phyloP scores from a whole-genome alignment of 1,284 basidiomycete species.

The Abortiporus biennis region DNA sequence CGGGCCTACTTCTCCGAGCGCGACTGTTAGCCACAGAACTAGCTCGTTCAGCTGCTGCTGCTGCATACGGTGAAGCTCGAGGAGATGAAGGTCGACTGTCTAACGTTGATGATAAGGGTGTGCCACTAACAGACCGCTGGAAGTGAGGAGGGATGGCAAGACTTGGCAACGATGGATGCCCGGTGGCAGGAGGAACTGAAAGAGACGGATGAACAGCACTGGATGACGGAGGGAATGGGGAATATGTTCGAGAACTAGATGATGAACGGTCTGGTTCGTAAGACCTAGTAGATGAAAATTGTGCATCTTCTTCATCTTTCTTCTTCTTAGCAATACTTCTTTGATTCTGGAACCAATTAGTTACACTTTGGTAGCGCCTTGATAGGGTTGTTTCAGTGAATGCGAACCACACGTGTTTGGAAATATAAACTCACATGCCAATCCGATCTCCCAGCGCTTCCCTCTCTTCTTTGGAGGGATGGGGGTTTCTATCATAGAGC shows the following conservation, averaged over 20 bases:
- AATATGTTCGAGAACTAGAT: conserved; percentile 34
- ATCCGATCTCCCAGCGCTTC: conserved; percentile 57
- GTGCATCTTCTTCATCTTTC: conserved; percentile 38
- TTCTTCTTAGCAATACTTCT: conserved; percentile 67
- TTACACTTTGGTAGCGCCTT: conserved; percentile 72
- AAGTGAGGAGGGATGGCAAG: conserved; percentile 11
- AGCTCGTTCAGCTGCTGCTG: conserved; percentile 20
- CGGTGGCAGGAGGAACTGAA: conserved; percentile 22
- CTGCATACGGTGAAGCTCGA: conserved; percentile 26
- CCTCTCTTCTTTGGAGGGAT: conserved; percentile 61
- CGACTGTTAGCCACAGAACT: conserved; percentile 25
- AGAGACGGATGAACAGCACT: conserved; percentile 22
- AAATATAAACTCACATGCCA: conserved; percentile 54
- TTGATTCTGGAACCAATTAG: conserved; percentile 82
- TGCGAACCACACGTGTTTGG: conserved; percentile 10
- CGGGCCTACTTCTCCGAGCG: conserved; percentile 66
- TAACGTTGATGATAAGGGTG: conserved; percentile 13
- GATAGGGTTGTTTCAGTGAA: conserved; percentile 17
- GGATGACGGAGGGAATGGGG: conserved; percentile 34
- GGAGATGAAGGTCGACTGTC: conserved; percentile 25
- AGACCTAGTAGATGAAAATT: conserved; percentile 10
- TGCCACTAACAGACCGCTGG: conserved; percentile 22
- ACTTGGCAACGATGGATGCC: conserved; percentile 19
- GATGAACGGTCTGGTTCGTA: conserved; percentile 12
- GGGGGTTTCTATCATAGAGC: conserved; percentile 53